Conservation (phyloP, 1,284 basidiomycete genomes). For the Ustilago lituana region DNA sequence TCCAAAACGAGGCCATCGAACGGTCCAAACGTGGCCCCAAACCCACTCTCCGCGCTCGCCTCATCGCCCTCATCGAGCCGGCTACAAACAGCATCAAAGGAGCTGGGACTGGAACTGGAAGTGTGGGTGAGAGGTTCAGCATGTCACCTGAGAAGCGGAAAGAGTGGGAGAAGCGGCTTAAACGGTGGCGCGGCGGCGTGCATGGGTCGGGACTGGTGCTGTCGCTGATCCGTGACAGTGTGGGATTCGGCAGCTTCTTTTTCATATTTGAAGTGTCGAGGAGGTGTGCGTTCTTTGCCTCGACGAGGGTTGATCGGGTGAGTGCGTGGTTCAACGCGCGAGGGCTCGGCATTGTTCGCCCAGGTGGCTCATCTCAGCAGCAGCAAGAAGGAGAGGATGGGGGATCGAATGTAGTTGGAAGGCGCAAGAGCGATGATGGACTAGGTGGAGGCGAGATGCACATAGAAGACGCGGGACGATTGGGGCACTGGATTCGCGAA, state of each 20-base stretch:
- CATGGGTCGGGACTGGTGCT: conserved; percentile 65
- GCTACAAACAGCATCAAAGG: conserved; percentile 17
- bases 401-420: conserved; percentile 23
- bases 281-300: conserved; percentile 58
- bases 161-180: conserved; percentile 60
- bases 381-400: background rate
- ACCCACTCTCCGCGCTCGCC: conserved; percentile 18
- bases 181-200: conserved; percentile 56
- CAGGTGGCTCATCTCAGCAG: background rate
- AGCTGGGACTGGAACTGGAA: conserved; percentile 7
- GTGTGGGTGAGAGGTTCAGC: conserved; percentile 16
- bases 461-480: conserved; percentile 21
- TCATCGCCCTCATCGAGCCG: conserved; percentile 26
- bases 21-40: conserved; percentile 27
- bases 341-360: conserved; percentile 30
- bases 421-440: conserved; percentile 13
- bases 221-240: conserved; percentile 65
- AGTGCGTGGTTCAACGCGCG: conserved; percentile 48
- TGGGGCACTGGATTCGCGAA: conserved; percentile 31
- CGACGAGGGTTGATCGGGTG: conserved; percentile 59
- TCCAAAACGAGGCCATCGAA: conserved; percentile 44
- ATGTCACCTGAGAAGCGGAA: conserved; percentile 49
- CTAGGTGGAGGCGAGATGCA: conserved; percentile 16
- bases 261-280: conserved; percentile 67
- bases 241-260: conserved; percentile 68